Base-by-base conservation (phyloP, 768 basidiomycete genomes). In the Gyrodon lividus region DNA sequence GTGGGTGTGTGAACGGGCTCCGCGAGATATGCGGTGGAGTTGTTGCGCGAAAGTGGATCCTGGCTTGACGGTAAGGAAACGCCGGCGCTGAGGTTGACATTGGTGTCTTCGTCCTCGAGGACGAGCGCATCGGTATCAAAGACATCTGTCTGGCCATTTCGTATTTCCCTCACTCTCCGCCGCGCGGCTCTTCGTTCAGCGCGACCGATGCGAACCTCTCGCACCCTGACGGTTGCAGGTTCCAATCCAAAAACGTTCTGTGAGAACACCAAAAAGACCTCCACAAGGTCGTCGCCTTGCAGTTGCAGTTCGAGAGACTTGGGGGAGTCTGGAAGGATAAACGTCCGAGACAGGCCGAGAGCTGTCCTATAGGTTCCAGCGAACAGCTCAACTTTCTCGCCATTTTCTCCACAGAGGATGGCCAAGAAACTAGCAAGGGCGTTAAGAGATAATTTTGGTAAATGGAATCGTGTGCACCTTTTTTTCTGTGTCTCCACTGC, bases 241-340 rank as follows among this genome's bases (percentile, higher is more conserved):
- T 95, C 92, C 33, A 95, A 72, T 10, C 93, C 92, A 63, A 95
- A 95, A 24, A 95, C 89, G 56, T 92, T 94, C 65, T 94, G 91
- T 2, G 86, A 81, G 64, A 95, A 95, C 4, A 95, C 88, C 24
- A 95, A 77, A 67, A 93, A 95, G 7, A 95, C 86, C 66, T 95
- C 92, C 4, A 94, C 91, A 3, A 95, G 79, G 60, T 95, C 92
- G 63, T 95, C 93, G 6, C 92, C 92, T 68, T 95, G 92, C 10
- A 95, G 74, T 66, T 95, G 85, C 19, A 95, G 75, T 64, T 94
- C 93, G 45, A 95, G 72, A 3, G 89, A 89, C 23, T 88, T 80
- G 3, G 92, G 92, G 12, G 92, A 92, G 63, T 95, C 92, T 0
- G 92, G 92, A 33, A 95, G 74, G 56, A 95, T 94, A 66, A 95